Percentiles rank a stretch among this genome's conserved stretches.
These are phyloP conservation scores for Heimioporus sp. DNA, from an alignment of 768 basidiomycete genomes.

Conservation along the genomic window DNA sequence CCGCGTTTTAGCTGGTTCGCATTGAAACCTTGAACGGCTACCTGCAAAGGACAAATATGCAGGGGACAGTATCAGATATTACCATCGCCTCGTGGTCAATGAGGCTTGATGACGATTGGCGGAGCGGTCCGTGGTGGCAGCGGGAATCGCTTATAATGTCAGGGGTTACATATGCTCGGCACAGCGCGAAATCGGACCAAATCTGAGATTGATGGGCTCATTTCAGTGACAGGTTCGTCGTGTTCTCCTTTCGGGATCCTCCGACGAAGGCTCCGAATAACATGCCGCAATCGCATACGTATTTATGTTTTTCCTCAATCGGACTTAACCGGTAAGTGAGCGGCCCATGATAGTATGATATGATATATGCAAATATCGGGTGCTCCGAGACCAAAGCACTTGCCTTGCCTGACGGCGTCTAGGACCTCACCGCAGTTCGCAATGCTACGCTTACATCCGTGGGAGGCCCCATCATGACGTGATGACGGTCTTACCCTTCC, in stretches of 20 bases:
- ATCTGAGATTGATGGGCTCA: constrained; percentile 31
- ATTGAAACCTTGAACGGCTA: constrained; percentile 14
- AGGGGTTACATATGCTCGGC: constrained; percentile 18
- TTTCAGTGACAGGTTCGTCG: constrained; percentile 15
- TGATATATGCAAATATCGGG: constrained; percentile 1
- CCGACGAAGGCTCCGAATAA: constrained; percentile 13
- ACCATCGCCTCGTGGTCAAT: neutral
- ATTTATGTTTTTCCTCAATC: constrained; percentile 9
- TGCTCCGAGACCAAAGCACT: neutral
- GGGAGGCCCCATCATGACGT: constrained; percentile 28
- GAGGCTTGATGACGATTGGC: constrained; percentile 3
- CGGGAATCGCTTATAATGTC: constrained; percentile 14
- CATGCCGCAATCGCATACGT: constrained; percentile 20
- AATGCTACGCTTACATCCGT: constrained; percentile 19
- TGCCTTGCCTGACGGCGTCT: constrained; percentile 18
- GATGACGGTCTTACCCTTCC: constrained; percentile 29
- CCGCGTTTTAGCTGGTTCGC: neutral
- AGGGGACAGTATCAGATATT: neutral
- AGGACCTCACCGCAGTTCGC: constrained; percentile 10
- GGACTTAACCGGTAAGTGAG: constrained; percentile 16
- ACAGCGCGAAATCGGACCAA: constrained; percentile 12
- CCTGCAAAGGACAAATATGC: neutral
- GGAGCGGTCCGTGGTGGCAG: constrained; percentile 1
- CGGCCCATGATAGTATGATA: neutral
- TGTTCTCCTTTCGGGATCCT: constrained; percentile 23